A percentile compares a stretch with the other conserved stretches of the same genome.
phyloP scores from a whole-genome alignment of 2,329 filamentous ascomycete species.

The Trichophyton rubrum region DNA sequence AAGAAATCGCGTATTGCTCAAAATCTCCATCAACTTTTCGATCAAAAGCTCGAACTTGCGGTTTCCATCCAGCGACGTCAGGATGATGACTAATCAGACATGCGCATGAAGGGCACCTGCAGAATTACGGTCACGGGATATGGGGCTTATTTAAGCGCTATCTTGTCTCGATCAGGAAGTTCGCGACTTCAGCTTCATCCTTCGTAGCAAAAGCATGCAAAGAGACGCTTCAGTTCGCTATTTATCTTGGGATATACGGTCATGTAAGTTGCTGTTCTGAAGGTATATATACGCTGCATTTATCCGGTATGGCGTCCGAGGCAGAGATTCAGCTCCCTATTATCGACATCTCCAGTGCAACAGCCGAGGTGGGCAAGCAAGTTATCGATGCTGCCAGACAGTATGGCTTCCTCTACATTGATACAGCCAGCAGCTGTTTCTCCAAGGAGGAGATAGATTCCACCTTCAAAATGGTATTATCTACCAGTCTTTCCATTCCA shows the following conservation, averaged over 20 bases:
- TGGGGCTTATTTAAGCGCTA: neutral
- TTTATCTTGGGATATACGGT: neutral
- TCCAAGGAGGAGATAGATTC: constrained; percentile 51
- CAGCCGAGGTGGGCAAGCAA: constrained; percentile 49
- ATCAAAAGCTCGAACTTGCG: neutral
- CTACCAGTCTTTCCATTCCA: neutral
- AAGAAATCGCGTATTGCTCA: neutral
- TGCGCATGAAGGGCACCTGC: no score
- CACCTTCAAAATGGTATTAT: constrained; percentile 58
- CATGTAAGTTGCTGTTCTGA: neutral
- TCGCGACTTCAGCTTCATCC: neutral
- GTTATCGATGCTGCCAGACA: constrained; percentile 68
- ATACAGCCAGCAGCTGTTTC: constrained; percentile 59
- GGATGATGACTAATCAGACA: neutral
- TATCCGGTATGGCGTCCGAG: neutral
- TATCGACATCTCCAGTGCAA: constrained; percentile 60
- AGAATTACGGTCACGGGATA: neutral
- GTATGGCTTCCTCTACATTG: constrained; percentile 83
- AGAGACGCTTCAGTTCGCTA: neutral
- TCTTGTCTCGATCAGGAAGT: neutral
- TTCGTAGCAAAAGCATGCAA: neutral
- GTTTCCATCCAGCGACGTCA: neutral
- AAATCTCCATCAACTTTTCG: neutral
- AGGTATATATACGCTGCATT: neutral
- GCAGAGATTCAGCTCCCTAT: constrained; percentile 51